Conservation (phyloP, 768 basidiomycete species). For the Macrolepiota dolichaula region DNA sequence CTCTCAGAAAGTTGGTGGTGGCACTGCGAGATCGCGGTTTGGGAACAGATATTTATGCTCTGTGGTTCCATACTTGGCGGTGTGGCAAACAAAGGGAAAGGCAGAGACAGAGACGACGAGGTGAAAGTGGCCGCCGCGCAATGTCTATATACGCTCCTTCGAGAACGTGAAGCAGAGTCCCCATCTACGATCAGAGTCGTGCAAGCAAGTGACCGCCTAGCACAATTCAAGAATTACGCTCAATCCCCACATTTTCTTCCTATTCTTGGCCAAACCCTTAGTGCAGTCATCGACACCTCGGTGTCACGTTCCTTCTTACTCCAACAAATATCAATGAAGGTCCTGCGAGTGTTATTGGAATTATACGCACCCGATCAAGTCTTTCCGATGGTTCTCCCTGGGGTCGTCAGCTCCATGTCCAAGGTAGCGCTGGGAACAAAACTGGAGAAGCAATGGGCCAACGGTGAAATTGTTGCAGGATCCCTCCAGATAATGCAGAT, state of each 20-base stretch:
- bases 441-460: slow-evolving; percentile 63
- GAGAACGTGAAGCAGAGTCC: slow-evolving; percentile 29
- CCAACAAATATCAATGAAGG: slow-evolving; percentile 59
- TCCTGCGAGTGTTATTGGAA: slow-evolving; percentile 54
- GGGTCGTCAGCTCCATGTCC: slow-evolving; percentile 73
- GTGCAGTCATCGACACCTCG: slow-evolving; percentile 61
- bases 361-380: slow-evolving; percentile 51
- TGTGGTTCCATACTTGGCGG: slow-evolving; percentile 63
- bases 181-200: slow-evolving; percentile 19
- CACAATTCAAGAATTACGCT: slow-evolving; percentile 40
- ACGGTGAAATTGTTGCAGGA: slow-evolving; percentile 60
- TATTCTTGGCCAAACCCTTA: slow-evolving; percentile 79
- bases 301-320: slow-evolving; percentile 57
- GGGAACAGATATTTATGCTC: slow-evolving; percentile 86
- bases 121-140: slow-evolving; percentile 70
- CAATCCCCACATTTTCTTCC: slow-evolving; percentile 57
- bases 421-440: slow-evolving; percentile 61
- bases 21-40: slow-evolving; percentile 64
- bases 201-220: slow-evolving; percentile 28
- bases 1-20: slow-evolving; percentile 85
- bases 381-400: slow-evolving; percentile 74
- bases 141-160: slow-evolving; percentile 65
- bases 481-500: slow-evolving; percentile 56
- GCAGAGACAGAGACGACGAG: slow-evolving; percentile 73
- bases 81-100: slow-evolving; percentile 66